Conservation (phyloP, 495 filamentous ascomycete species). For the Tuber magnatum region DNA sequence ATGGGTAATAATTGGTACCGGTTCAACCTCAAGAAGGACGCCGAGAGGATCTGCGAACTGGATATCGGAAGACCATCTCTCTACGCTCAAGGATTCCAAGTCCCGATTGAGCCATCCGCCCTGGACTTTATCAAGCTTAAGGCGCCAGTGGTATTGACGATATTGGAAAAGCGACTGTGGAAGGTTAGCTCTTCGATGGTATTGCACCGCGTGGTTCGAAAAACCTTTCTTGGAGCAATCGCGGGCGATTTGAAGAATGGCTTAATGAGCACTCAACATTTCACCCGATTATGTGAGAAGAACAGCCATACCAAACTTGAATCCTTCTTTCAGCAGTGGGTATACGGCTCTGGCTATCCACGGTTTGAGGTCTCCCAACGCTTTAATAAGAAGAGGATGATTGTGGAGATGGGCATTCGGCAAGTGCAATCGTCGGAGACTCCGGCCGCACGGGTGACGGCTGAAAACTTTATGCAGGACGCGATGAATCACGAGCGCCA, state of each 20-base stretch:
- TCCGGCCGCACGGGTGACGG: conserved; percentile 23
- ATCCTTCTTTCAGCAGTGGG: conserved; percentile 86
- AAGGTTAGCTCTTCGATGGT: conserved; percentile 80
- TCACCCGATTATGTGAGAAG: conserved; percentile 77
- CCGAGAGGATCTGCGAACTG: conserved; percentile 71
- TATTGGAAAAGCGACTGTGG: conserved; percentile 78
- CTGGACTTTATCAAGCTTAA: conserved; percentile 87
- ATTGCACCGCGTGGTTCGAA: conserved; percentile 73
- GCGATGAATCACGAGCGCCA: conserved; percentile 66
- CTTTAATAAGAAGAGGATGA: conserved; percentile 97
- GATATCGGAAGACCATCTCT: conserved; percentile 80
- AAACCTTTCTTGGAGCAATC: conserved; percentile 71
- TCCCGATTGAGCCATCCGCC: conserved; percentile 73
- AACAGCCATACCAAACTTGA: conserved; percentile 77
- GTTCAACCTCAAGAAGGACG: conserved; percentile 78
- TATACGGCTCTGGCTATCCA: conserved; percentile 79
- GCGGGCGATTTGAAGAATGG: conserved; percentile 67
- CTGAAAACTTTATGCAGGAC: conserved; percentile 68
- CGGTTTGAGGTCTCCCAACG: conserved; percentile 72
- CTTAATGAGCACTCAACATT: conserved; percentile 63
- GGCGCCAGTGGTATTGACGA: conserved; percentile 83
- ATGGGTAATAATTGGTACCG: conserved; percentile 92
- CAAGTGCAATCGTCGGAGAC: conserved; percentile 63
- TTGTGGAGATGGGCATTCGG: conserved; percentile 83
- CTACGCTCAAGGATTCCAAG: conserved; percentile 64